phyloP scores from a whole-genome alignment of 306 rosid species.

The Carpinus viminea region DNA sequence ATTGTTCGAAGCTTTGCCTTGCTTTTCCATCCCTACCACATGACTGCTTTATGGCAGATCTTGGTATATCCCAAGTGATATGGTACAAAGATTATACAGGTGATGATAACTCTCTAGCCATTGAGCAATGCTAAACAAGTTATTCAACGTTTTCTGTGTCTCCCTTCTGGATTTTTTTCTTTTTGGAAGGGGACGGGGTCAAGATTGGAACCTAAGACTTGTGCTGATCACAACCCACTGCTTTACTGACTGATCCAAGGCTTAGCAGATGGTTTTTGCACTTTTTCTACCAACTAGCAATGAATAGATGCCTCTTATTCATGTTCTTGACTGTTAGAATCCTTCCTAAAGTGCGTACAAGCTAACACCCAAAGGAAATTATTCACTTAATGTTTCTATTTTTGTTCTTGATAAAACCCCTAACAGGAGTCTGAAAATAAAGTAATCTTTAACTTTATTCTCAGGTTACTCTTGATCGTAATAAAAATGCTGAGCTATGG shows the following conservation, averaged over 20 bases:
- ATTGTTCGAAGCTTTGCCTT: too few species aligned
- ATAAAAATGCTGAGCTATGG: not conserved
- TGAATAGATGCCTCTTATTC: not conserved
- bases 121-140: not conserved
- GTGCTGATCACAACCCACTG: not conserved
- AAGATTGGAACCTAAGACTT: not conserved
- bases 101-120: not conserved
- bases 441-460: not conserved
- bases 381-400: too few species aligned
- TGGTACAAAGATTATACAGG: not conserved
- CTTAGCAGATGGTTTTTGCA: not conserved
- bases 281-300: not conserved
- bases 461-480: not conserved
- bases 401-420: too few species aligned
- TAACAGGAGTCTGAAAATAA: not conserved
- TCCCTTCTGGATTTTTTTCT: not conserved
- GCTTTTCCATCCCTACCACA: too few species aligned
- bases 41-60: not conserved
- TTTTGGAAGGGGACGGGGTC: not conserved
- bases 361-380: not conserved
- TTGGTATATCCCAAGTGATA: not conserved
- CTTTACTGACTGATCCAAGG: not conserved
- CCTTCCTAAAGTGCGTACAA: not conserved
- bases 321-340: not conserved
- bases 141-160: not conserved